Evolutionary conservation across 345 rosid species (phyloP).

Genomic region (Ceriops decandra): DNA sequence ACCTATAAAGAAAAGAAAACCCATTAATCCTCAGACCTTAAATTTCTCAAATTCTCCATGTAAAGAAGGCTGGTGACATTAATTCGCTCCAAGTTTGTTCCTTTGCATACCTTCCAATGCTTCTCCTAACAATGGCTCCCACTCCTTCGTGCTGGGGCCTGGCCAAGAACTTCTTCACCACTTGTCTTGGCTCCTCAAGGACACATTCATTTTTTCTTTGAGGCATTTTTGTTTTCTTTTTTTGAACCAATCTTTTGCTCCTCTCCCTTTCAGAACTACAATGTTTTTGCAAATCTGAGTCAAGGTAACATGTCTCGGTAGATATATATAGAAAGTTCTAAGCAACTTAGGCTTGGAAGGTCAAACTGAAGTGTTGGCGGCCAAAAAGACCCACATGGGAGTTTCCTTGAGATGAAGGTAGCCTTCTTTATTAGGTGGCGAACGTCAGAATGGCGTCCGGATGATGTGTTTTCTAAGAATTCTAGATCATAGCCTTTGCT

Average conservation of each 20-base stretch:
- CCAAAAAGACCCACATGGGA: constrained; percentile 36
- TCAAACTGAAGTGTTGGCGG: constrained; percentile 45
- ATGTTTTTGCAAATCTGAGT: not conserved
- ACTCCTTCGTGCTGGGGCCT: constrained; percentile 86
- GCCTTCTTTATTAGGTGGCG: not conserved
- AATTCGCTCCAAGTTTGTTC: not conserved
- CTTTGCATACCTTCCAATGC: constrained; percentile 68
- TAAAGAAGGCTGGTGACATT: not conserved
- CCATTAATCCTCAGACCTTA: constrained; percentile 13
- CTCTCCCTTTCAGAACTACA: too few species aligned
- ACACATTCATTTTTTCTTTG: constrained; percentile 4
- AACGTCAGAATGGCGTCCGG: constrained; percentile 40
- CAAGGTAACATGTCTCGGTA: not conserved
- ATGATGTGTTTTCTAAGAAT: constrained; percentile 22
- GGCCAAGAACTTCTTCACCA: constrained; percentile 71
- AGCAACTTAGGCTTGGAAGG: constrained; percentile 22
- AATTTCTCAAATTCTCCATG: not conserved
- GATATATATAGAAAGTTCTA: not conserved
- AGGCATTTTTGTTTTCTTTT: constrained; percentile 6
- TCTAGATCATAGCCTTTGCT: constrained; percentile 10
- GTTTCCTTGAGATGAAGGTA: constrained; percentile 22
- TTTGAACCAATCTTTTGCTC: not conserved
- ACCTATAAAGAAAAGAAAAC: constrained; percentile 38
- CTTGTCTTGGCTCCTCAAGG: constrained; percentile 43
- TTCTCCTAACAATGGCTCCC: constrained; percentile 89